Percentiles rank a stretch among this genome's conserved stretches.
These are phyloP conservation scores for Diplodia intermedia DNA, from an alignment of 2,329 filamentous ascomycete genomes.

Conservation along the genomic window DNA sequence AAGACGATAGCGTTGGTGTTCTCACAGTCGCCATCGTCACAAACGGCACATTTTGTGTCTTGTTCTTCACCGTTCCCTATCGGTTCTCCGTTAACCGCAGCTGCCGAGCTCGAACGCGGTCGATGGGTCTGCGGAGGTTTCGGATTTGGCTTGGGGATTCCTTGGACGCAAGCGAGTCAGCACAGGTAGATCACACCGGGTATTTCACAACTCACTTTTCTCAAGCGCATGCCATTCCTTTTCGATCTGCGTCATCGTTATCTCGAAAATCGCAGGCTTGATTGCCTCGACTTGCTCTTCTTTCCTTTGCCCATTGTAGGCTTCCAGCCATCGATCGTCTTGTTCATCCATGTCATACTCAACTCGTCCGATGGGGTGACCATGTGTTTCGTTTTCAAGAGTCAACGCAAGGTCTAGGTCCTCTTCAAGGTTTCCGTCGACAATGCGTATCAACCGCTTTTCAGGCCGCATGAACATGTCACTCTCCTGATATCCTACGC, in stretches of 20 bases:
- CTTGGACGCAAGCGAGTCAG: conserved; percentile 38
- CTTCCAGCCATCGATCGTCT: conserved; percentile 93
- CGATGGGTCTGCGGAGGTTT: conserved; percentile 95
- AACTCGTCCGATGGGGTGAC: conserved; percentile 71
- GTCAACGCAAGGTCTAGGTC: conserved; percentile 64
- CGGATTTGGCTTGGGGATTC: conserved; percentile 93
- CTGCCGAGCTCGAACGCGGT: conserved; percentile 90
- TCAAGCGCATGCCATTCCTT: conserved; percentile 98
- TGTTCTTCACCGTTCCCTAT: conserved; percentile 84
- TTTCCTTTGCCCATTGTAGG: conserved; percentile 79
- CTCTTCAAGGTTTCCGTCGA: conserved; percentile 68
- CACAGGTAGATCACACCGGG: conserved; percentile 16
- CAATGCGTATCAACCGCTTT: conserved; percentile 69
- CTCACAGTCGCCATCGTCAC: conserved; percentile 98
- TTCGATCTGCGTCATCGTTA: conserved; percentile 98
- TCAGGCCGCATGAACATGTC: conserved; percentile 85
- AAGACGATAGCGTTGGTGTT: conserved; percentile 99
- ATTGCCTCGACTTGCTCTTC: conserved; percentile 79
- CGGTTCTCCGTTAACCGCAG: conserved; percentile 92
- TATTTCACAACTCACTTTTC: conserved; percentile 64
- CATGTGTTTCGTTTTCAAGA: conserved; percentile 58
- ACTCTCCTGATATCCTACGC: conserved; percentile 93
- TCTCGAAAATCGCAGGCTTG: conserved; percentile 93
- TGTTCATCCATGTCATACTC: conserved; percentile 99
- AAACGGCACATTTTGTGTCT: conserved; percentile 96